Conservation (phyloP, 2,329 filamentous ascomycete genomes). For the Fusarium dlaminii region DNA sequence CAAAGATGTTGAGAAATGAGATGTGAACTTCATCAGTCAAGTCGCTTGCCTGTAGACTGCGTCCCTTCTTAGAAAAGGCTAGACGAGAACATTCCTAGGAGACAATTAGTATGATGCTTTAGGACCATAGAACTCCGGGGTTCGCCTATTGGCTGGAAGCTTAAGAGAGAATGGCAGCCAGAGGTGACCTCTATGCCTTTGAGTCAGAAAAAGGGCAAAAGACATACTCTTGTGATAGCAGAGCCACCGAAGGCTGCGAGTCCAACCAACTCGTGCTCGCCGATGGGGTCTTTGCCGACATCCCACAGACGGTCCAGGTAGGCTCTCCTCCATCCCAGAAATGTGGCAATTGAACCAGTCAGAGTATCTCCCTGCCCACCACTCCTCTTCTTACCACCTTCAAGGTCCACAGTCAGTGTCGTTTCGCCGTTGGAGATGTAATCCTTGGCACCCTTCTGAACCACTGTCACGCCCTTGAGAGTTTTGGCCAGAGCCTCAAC, state of each 20-base stretch:
- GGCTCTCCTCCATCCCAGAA: slow-evolving; percentile 87
- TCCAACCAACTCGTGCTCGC: slow-evolving; percentile 70
- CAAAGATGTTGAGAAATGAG: slow-evolving; percentile 83
- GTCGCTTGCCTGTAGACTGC: slow-evolving; percentile 91
- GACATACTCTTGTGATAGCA: slow-evolving; percentile 79
- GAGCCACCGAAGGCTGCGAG: slow-evolving; percentile 88
- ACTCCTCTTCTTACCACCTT: slow-evolving; percentile 87
- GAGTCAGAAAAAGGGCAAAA: background rate
- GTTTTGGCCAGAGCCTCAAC: slow-evolving; percentile 76
- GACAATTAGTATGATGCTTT: slow-evolving; percentile 20
- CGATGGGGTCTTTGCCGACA: slow-evolving; percentile 56
- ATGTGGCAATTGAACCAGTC: slow-evolving; percentile 87
- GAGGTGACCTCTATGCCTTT: background rate
- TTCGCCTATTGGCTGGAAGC: background rate
- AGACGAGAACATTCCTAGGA: slow-evolving; percentile 80
- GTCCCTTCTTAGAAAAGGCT: slow-evolving; percentile 85
- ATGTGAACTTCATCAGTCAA: slow-evolving; percentile 88
- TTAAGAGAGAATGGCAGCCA: background rate
- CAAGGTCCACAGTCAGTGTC: slow-evolving; percentile 79
- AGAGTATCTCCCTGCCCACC: slow-evolving; percentile 96
- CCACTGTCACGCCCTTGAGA: slow-evolving; percentile 86
- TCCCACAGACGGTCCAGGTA: slow-evolving; percentile 88
- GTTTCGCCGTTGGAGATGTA: slow-evolving; percentile 81
- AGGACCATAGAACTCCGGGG: background rate
- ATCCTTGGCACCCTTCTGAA: slow-evolving; percentile 88